Conservation (phyloP, 192 early-diverging fungal genomes). For the Coemansia sp. region DNA sequence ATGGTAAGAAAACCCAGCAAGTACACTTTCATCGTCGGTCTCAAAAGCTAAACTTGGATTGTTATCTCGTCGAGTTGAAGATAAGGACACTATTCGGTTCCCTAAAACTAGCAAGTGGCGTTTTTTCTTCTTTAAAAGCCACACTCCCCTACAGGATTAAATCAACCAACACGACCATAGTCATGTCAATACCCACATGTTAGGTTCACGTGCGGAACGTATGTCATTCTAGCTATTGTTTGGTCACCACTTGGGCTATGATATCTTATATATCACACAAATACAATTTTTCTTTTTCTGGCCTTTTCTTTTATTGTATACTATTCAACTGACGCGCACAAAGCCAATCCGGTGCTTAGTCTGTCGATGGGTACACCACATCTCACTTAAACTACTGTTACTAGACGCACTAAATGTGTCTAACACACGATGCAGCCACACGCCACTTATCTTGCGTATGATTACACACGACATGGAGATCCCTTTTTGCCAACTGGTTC, state of each 20-base stretch:
- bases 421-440: conserved; percentile 2
- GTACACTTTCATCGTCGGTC: not conserved
- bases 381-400: not conserved
- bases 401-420: not conserved
- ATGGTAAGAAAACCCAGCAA: not conserved
- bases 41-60: not conserved
- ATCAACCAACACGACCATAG: not conserved
- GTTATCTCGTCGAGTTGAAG: not conserved
- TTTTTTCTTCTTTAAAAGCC: not conserved
- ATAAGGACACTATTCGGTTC: not conserved
- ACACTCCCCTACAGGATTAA: not conserved
- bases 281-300: too few species aligned
- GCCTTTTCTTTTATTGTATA: not conserved
- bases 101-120: not conserved
- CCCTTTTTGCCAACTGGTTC: not conserved
- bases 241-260: not conserved
- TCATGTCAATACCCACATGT: not conserved
- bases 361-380: not conserved
- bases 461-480: not conserved
- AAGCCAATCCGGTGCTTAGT: not conserved
- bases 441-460: not conserved
- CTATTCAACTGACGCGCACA: not conserved
- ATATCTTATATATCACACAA: not conserved
- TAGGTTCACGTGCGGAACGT: not conserved
- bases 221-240: not conserved